Percentiles rank a stretch among this genome's conserved stretches.
Evolutionary conservation across 768 basidiomycete genomes (phyloP).

Genomic region (Pluteus cervinus): DNA sequence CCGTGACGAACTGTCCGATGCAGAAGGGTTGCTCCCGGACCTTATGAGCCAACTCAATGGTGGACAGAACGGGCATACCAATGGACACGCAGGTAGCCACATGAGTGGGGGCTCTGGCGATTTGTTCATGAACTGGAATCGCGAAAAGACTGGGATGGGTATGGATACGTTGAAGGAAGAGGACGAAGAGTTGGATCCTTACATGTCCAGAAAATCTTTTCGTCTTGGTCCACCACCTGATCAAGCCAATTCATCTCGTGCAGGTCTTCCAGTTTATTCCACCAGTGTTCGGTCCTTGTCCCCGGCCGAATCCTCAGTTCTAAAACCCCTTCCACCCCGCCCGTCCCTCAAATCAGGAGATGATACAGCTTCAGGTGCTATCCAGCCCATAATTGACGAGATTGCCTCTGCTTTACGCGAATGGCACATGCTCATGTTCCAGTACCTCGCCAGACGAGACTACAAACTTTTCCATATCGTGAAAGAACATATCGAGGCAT

Average conservation of each 20-base stretch:
- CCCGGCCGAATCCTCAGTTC: conserved; percentile 54
- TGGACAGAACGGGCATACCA: conserved; percentile 17
- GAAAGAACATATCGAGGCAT: conserved; percentile 81
- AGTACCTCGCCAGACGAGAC: conserved; percentile 83
- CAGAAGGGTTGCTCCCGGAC: conserved; percentile 78
- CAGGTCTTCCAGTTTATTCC: conserved; percentile 67
- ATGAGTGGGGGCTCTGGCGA: conserved; percentile 40
- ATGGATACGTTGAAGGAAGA: conserved; percentile 62
- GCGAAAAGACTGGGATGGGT: conserved; percentile 33
- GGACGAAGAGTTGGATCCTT: conserved; percentile 43
- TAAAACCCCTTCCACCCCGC: conserved; percentile 79
- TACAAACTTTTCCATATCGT: conserved; percentile 87
- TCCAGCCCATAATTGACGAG: conserved; percentile 93
- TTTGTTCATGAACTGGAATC: conserved; percentile 39
- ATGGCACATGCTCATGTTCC: conserved; percentile 91
- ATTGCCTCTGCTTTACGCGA: conserved; percentile 94
- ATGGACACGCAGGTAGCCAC: conserved; percentile 25
- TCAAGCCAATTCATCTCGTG: conserved; percentile 66
- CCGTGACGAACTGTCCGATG: conserved; percentile 82
- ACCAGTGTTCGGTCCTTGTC: conserved; percentile 71
- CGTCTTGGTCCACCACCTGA: conserved; percentile 71
- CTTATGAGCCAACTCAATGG: conserved; percentile 54
- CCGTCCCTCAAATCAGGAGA: conserved; percentile 95
- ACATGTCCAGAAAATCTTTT: conserved; percentile 51
- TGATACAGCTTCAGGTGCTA: conserved; percentile 78